phyloP scores from a whole-genome alignment of 345 rosid species.

The Pseudoturritis turrita region DNA sequence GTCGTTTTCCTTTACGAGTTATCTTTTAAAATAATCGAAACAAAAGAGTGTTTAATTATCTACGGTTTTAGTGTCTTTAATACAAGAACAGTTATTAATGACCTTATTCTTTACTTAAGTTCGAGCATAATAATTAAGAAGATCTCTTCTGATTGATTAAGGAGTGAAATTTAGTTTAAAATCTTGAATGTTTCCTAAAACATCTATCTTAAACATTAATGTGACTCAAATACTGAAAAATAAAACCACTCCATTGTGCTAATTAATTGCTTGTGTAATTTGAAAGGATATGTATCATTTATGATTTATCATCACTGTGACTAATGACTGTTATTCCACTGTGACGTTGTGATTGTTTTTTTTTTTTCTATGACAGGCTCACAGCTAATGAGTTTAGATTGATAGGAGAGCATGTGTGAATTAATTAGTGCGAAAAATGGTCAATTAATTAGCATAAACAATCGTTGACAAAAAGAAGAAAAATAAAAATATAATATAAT shows the following conservation, averaged over 20 bases:
- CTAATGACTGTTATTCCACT: neutral
- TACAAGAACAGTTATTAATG: neutral
- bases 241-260: no score
- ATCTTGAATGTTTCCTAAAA: neutral
- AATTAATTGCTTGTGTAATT: no score
- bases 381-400: neutral
- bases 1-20: conserved; percentile 22
- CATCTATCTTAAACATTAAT: neutral
- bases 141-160: no score
- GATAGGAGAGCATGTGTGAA: neutral
- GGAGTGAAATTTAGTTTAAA: no score
- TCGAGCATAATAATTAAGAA: neutral
- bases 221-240: neutral
- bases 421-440: neutral
- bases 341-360: neutral
- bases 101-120: neutral
- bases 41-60: neutral
- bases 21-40: conserved; percentile 10
- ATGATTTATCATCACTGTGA: neutral
- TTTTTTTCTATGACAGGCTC: no score
- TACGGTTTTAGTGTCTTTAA: neutral
- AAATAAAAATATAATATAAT: no score
- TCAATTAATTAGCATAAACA: neutral
- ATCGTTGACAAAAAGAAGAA: neutral
- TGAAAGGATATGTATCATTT: neutral